A percentile compares a stretch with the other conserved stretches of the same genome.
These are phyloP conservation scores for Micromonas pusilla DNA, from an alignment of 139 green algal species.

Conservation along the genomic window DNA sequence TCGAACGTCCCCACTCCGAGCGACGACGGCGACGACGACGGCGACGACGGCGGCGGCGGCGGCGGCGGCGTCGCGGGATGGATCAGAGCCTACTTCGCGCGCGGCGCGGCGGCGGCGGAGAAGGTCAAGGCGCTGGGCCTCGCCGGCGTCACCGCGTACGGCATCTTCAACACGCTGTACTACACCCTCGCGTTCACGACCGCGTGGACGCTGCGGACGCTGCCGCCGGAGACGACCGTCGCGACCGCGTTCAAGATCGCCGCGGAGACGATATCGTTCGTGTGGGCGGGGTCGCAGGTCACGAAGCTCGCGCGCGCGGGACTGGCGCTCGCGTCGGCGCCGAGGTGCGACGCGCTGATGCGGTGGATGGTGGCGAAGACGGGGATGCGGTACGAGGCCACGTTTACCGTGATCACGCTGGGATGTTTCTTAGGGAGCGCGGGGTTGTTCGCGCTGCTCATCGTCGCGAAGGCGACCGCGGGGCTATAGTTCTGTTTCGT, in stretches of 20 bases:
- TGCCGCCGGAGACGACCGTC: conserved; percentile 7
- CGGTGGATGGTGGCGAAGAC: background rate
- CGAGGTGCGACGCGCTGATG: conserved; percentile 32
- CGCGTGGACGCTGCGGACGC: background rate
- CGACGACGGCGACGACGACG: too few species aligned
- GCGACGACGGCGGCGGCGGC: background rate
- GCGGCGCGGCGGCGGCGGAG: background rate
- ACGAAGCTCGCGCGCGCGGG: conserved; percentile 44
- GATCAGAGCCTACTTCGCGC: background rate
- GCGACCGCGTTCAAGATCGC: conserved; percentile 23
- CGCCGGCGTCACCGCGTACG: conserved; percentile 51
- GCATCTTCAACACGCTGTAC: conserved; percentile 58
- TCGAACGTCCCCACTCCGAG: too few species aligned
- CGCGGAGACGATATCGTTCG: conserved; percentile 42
- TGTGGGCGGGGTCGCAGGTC: conserved; percentile 61
- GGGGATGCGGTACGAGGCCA: background rate
- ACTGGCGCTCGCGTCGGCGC: conserved; percentile 23
- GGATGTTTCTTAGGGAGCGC: conserved; percentile 1
- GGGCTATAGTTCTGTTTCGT: too few species aligned
- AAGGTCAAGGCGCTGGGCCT: conserved; percentile 35
- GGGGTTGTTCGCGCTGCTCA: conserved; percentile 19
- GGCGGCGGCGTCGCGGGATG: background rate
- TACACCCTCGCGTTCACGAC: conserved; percentile 42
- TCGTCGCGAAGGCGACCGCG: conserved; percentile 31
- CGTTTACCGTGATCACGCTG: background rate